Evolutionary conservation across 164 flowering plant species (phyloP).

Genomic region (Euptelea pleiosperma): DNA sequence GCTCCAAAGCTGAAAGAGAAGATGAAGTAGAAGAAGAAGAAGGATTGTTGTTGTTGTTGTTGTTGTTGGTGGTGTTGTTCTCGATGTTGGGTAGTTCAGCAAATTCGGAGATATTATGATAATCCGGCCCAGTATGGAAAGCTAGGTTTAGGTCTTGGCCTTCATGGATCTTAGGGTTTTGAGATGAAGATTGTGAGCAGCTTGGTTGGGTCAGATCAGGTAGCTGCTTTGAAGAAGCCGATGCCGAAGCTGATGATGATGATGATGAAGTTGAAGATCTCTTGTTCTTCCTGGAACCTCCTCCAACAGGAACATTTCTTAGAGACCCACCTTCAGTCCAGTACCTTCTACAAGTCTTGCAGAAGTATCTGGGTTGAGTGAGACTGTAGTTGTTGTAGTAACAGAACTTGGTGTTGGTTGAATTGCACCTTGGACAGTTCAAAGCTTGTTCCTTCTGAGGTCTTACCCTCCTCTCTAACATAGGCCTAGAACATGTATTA

Average conservation of each 20-base stretch:
- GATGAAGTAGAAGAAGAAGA: conserved; percentile 17
- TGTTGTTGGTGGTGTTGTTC: conserved; percentile 15
- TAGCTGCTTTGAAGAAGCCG: conserved; percentile 29
- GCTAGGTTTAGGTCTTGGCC: conserved; percentile 66
- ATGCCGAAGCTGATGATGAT: conserved; percentile 18
- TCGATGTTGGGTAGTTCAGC: conserved; percentile 34
- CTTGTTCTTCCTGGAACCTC: conserved; percentile 88
- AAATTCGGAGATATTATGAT: conserved; percentile 34
- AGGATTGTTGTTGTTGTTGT: conserved; percentile 16
- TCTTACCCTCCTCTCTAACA: conserved; percentile 49
- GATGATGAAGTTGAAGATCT: conserved; percentile 41
- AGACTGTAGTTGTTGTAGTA: conserved; percentile 95
- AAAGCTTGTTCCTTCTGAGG: conserved; percentile 69
- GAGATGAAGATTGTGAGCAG: conserved; percentile 16
- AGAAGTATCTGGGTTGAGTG: conserved; percentile 85
- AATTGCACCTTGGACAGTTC: conserved; percentile 90
- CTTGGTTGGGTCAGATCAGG: conserved; percentile 30
- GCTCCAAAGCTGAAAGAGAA: conserved; percentile 51
- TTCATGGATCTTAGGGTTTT: conserved; percentile 37
- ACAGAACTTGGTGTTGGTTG: conserved; percentile 85
- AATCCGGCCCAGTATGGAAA: conserved; percentile 34
- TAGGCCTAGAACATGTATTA: conserved; percentile 40
- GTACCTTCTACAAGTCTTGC: conserved; percentile 85
- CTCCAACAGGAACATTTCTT: conserved; percentile 87
- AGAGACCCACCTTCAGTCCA: conserved; percentile 96